Conservation (phyloP, 2,329 filamentous ascomycete genomes). For the Lecanicillium sp. region DNA sequence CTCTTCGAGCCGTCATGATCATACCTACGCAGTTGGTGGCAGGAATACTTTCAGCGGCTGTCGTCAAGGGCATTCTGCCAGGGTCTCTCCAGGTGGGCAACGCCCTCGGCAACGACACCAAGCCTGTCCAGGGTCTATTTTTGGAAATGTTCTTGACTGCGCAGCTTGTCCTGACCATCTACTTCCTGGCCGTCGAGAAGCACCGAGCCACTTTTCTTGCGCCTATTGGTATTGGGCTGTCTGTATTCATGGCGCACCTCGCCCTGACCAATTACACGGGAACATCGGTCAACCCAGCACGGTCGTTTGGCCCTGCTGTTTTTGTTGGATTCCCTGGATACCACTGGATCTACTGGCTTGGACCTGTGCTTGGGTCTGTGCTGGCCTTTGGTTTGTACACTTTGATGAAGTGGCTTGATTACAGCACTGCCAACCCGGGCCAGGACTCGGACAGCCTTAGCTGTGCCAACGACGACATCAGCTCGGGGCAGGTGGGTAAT, state of each 20-base stretch:
- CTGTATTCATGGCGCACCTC: conserved; percentile 50
- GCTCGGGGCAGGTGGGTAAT: no score
- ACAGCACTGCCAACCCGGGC: conserved; percentile 40
- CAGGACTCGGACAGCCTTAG: conserved; percentile 34
- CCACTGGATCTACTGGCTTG: conserved; percentile 44
- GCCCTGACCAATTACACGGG: conserved; percentile 30
- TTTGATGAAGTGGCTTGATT: conserved; percentile 42
- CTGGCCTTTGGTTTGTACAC: conserved; percentile 39
- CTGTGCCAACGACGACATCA: no score
- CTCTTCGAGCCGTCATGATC: conserved; percentile 41
- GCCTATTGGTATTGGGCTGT: conserved; percentile 59
- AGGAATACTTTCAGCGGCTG: conserved; percentile 48
- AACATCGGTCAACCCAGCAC: conserved; percentile 34
- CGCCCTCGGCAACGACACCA: conserved; percentile 39
- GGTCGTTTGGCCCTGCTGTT: conserved; percentile 37
- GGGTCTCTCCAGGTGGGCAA: conserved; percentile 44
- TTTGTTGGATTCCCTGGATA: conserved; percentile 29
- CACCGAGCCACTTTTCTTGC: conserved; percentile 61
- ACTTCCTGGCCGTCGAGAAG: conserved; percentile 62
- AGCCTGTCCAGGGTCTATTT: conserved; percentile 47
- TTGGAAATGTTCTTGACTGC: conserved; percentile 56
- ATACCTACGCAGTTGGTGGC: conserved; percentile 49
- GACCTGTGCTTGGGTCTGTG: conserved; percentile 35
- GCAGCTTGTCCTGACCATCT: conserved; percentile 50
- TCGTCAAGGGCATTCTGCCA: conserved; percentile 49